Conservation (phyloP, 345 rosid genomes). For the Triadica sebifera region DNA sequence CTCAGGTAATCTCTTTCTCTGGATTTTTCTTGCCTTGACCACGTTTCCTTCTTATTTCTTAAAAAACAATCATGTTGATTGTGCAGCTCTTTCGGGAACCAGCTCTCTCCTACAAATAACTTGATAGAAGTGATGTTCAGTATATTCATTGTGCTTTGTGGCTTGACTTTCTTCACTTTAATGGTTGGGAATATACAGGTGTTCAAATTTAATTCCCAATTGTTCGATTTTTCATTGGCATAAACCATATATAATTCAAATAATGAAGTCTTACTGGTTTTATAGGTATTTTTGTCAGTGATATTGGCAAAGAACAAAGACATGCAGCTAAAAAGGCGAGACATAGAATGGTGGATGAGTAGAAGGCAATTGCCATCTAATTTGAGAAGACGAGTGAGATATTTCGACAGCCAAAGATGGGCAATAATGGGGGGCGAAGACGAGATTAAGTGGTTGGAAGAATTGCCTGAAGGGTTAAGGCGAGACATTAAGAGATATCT, state of each 20-base stretch:
- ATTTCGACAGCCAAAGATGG: slow-evolving; percentile 52
- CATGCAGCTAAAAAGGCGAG: slow-evolving; percentile 47
- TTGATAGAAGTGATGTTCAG: slow-evolving; percentile 58
- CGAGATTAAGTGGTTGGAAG: slow-evolving; percentile 45
- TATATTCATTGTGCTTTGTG: slow-evolving; percentile 42
- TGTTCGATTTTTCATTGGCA: neutral
- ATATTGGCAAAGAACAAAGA: slow-evolving; percentile 52
- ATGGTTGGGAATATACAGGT: too few relatives aligned
- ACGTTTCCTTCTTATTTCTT: too few relatives aligned
- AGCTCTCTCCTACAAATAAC: slow-evolving; percentile 56
- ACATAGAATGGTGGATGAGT: slow-evolving; percentile 71
- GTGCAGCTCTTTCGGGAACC: slow-evolving; percentile 56
- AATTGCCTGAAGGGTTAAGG: slow-evolving; percentile 67
- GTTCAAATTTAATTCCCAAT: neutral
- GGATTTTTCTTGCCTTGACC: too few relatives aligned
- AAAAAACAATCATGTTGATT: too few relatives aligned
- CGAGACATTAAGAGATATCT: slow-evolving; percentile 57
- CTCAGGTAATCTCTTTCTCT: slow-evolving; percentile 37
- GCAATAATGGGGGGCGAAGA: slow-evolving; percentile 50
- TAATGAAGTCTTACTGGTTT: neutral
- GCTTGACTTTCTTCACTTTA: too few relatives aligned
- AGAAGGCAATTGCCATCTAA: slow-evolving; percentile 52
- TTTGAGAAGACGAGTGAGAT: slow-evolving; percentile 47
- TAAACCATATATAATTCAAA: neutral
- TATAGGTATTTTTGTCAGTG: slow-evolving; percentile 56